Evolutionary conservation across 805 yeast genomes (phyloP).

Genomic region (Kodamaea hsintzibuensis): DNA sequence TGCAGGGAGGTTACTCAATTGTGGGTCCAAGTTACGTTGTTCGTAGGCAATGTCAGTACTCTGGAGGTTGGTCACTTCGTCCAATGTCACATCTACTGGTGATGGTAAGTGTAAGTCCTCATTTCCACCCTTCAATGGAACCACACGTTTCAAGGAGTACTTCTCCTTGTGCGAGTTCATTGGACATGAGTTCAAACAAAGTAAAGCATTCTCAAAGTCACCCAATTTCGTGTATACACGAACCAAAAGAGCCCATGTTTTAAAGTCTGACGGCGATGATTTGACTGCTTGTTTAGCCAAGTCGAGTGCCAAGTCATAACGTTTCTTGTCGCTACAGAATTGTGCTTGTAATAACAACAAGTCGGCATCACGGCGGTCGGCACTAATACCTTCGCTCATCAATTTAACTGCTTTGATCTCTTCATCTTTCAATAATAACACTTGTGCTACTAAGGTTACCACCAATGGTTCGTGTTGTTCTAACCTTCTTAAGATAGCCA

Average conservation of each 20-base stretch:
- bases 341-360: slow-evolving; percentile 57
- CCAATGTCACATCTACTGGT: slow-evolving; percentile 71
- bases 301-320: slow-evolving; percentile 57
- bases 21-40: slow-evolving; percentile 64
- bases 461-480: slow-evolving; percentile 56
- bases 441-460: slow-evolving; percentile 53
- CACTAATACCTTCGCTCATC: slow-evolving; percentile 50
- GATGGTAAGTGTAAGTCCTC: slow-evolving; percentile 71
- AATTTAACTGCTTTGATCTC: slow-evolving; percentile 58
- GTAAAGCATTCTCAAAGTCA: slow-evolving; percentile 69
- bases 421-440: slow-evolving; percentile 53
- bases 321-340: slow-evolving; percentile 53
- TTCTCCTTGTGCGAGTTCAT: slow-evolving; percentile 75
- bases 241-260: slow-evolving; percentile 70
- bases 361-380: slow-evolving; percentile 55
- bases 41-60: slow-evolving; percentile 66
- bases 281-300: slow-evolving; percentile 66
- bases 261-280: slow-evolving; percentile 72
- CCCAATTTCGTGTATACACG: slow-evolving; percentile 61
- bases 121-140: slow-evolving; percentile 47
- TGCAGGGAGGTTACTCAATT: slow-evolving; percentile 64
- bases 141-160: slow-evolving; percentile 59
- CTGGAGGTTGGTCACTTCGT: slow-evolving; percentile 66
- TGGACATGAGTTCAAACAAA: slow-evolving; percentile 78
- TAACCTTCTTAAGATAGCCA: slow-evolving; percentile 58